Conservation (phyloP, 345 rosid species). For the Lagerstroemia speciosa region DNA sequence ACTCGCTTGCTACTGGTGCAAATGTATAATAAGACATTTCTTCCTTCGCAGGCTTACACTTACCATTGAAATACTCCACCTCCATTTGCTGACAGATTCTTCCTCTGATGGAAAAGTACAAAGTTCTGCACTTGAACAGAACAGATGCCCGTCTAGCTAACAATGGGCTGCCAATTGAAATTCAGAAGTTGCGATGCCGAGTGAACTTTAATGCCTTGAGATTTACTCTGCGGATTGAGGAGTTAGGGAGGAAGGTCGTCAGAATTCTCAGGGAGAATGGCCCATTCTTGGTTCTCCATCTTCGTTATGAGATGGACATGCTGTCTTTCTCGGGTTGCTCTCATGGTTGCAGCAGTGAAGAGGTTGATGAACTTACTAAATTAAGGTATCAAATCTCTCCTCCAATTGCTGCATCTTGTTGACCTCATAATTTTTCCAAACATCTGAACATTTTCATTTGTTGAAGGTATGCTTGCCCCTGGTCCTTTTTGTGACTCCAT, state of each 20-base stretch:
- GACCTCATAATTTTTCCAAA: not conserved
- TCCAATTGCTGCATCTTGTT: not conserved
- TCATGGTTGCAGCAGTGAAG: slow-evolving; percentile 70
- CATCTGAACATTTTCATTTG: not conserved
- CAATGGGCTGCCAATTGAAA: slow-evolving; percentile 63
- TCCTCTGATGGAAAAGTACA: slow-evolving; percentile 71
- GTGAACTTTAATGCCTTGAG: slow-evolving; percentile 75
- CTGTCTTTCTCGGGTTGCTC: slow-evolving; percentile 94
- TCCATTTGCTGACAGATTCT: slow-evolving; percentile 56
- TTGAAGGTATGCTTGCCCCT: slow-evolving; percentile 71
- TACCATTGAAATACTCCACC: not conserved
- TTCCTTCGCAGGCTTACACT: not conserved
- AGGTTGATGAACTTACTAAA: slow-evolving; percentile 72
- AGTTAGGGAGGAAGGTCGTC: slow-evolving; percentile 66
- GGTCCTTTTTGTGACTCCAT: too few relatives aligned
- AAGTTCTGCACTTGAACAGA: slow-evolving; percentile 76
- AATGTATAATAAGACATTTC: not conserved
- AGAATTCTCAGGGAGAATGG: slow-evolving; percentile 69
- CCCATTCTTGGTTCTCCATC: slow-evolving; percentile 84
- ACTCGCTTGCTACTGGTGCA: not conserved
- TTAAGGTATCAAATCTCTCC: slow-evolving; percentile 46
- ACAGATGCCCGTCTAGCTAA: slow-evolving; percentile 94
- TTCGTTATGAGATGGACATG: slow-evolving; percentile 98
- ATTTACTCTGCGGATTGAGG: slow-evolving; percentile 76
- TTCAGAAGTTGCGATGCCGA: slow-evolving; percentile 86